Base-by-base conservation (phyloP, 495 filamentous ascomycete genomes). In the Penicillium ochrochloron region DNA sequence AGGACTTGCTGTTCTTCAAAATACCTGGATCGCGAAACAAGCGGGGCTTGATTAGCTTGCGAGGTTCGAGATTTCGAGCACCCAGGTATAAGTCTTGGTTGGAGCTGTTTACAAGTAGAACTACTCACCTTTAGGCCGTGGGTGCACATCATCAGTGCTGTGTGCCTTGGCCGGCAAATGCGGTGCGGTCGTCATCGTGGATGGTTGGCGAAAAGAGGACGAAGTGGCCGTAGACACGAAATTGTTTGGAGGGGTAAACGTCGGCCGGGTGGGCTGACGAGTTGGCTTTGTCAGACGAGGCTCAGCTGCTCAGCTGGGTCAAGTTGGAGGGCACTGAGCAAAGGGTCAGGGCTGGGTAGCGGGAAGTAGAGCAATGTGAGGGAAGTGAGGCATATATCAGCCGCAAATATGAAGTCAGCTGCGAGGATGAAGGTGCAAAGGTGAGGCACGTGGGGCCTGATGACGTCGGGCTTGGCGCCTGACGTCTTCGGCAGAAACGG, bases 1-100 rank as follows among this genome's bases (percentile, higher is more conserved):
- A 71, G 5, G 83, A 80, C 34, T 82, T 84, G 12, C 89, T 89
- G 68, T 97, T 97, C 81, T 99, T 99, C 67, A 99, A 87, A 65
- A 99, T 99, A 62, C 95, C 95, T 97, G 33, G 59, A 52, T 41
- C 48, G 44, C 5, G 29, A 60, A 39, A 44, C 17, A 34, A 9
- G 23, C 11, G 21, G 23, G 52, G 29, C 31, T 61, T 48, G 53
- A 48, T 41, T 57, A 55, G 46, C 56, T 27, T 27, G 25, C 25
- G 25, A 27, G 25, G 5, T 55, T 34, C 35, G 9, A 33, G 14
- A 35, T 17, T 8, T 35, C 35, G 35, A 37, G 10, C 35, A 14
- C 35, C 35, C 35, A 41, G 11, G 19, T 0, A 1, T 4, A 41
- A 9, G 8, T 44, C 29, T 15, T 1, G 3, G 46, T 34, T 55